A percentile compares a stretch with the other conserved stretches of the same genome.
phyloP scores from a whole-genome alignment of 345 rosid species.

The Lepidium didymum region DNA sequence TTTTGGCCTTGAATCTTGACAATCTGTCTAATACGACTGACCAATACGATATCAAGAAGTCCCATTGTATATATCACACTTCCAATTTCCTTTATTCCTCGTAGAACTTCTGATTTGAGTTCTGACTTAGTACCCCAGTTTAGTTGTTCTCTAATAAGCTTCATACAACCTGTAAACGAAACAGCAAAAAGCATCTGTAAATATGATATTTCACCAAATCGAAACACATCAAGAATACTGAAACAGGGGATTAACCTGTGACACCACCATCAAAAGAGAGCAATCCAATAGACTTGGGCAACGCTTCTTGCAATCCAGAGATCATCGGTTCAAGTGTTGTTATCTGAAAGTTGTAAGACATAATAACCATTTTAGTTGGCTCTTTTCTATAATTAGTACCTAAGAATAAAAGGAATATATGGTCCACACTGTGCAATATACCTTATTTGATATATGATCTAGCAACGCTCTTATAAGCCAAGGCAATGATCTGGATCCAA shows the following conservation, averaged over 20 bases:
- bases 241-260: constrained; percentile 45
- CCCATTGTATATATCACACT: constrained; percentile 92
- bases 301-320: constrained; percentile 77
- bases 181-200: neutral
- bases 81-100: constrained; percentile 94
- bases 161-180: constrained; percentile 70
- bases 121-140: constrained; percentile 86
- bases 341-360: constrained; percentile 43
- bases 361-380: constrained; percentile 7
- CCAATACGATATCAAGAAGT: constrained; percentile 90
- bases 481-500: constrained; percentile 92
- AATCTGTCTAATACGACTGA: constrained; percentile 34
- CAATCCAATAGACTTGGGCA: constrained; percentile 92
- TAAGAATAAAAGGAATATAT: neutral
- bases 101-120: constrained; percentile 81
- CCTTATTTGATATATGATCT: constrained; percentile 96
- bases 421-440: constrained; percentile 8
- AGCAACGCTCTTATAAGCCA: constrained; percentile 97
- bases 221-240: neutral
- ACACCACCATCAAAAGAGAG: constrained; percentile 96
- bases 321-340: constrained; percentile 82
- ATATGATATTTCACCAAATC: neutral
- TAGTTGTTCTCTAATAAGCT: constrained; percentile 84
- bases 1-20: neutral
- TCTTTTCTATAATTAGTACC: neutral